Evolutionary conservation across 805 yeast genomes (phyloP), one percentile per base, ranked within the genome.

Genomic region (Helenozyma rhizophorensis): DNA sequence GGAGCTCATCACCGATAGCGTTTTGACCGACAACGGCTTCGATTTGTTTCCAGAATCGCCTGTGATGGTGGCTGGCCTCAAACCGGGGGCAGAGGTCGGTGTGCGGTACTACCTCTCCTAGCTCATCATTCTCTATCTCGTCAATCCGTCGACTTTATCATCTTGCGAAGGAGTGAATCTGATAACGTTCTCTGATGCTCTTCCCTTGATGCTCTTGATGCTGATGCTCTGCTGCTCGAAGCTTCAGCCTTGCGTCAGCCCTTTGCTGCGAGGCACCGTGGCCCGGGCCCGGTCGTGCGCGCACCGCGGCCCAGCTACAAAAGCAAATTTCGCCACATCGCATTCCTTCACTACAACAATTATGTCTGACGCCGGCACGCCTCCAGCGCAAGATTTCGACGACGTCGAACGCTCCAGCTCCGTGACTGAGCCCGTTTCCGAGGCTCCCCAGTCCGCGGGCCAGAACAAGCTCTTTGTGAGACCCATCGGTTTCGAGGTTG

Each of bases 401-500:
- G 19, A 17, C 19, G 8, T 6, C 19, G 19, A 17, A 8, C 19
- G 7, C 19, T 5, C 19, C 8, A 8, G 19, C 19, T n/a, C n/a
- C n/a, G 19, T 17, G 5, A 8, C 19, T 8, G 19, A 5, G 19
- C 5, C 19, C 19, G 19, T 5, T 8, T 17, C 19, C 19, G 19
- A 17, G 19, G 19, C 19, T 8, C 19, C 19, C 26, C 22, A 11
- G 32, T 23, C 23, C 3, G 22, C 25, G n/a, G 10, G 23, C 18
- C 28, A 23, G 21, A 30, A 15, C 39, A 46, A 41, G 46, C 50
- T 76, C 36, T 77, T 76, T 49, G 79, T 76, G 40, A 76, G 81
- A 72, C 83, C 83, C 25, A 69, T 77, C 51, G 74, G 76, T 45
- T 70, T 65, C 32, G 80, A 75, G 42, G 57, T 57, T 33, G 49